A percentile compares a stretch with the other conserved stretches of the same genome.
Conservation (phyloP, 1,284 basidiomycete genomes). For the Cutaneotrichosporon cyanovorans region DNA sequence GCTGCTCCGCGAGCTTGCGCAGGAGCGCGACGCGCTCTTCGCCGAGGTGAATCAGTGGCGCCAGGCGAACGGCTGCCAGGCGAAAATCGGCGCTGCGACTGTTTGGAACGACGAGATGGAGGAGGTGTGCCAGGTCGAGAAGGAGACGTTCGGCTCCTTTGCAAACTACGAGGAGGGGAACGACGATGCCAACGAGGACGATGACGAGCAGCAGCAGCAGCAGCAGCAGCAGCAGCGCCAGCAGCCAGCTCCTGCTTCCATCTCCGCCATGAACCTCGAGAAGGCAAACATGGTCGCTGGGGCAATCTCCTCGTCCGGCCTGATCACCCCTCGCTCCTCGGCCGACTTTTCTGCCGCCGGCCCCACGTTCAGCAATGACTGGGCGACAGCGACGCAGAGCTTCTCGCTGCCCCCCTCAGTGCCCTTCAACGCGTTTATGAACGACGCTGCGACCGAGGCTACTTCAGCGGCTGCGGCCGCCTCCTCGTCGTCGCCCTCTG, state of each 20-base stretch:
- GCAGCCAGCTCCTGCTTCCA: constrained; percentile 22
- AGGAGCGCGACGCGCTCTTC: constrained; percentile 70
- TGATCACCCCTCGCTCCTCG: constrained; percentile 30
- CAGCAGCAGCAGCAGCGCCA: too few relatives aligned
- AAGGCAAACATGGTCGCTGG: constrained; percentile 16
- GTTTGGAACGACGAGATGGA: constrained; percentile 47
- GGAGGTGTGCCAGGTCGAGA: constrained; percentile 41
- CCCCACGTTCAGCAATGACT: constrained; percentile 1
- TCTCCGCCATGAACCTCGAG: constrained; percentile 17
- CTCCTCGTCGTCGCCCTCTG: constrained; percentile 10
- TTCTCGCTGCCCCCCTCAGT: constrained; percentile 9
- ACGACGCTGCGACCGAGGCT: constrained; percentile 22
- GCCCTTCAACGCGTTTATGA: constrained; percentile 26
- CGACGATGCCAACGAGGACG: constrained; percentile 28
- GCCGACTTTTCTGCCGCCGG: constrained; percentile 18
- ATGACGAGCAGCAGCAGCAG: constrained; percentile 30
- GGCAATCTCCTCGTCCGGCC: constrained; percentile 14
- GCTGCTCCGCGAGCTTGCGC: constrained; percentile 65
- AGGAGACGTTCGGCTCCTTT: constrained; percentile 45
- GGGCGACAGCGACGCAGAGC: too few relatives aligned
- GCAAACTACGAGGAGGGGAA: constrained; percentile 25
- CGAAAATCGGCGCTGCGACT: constrained; percentile 52
- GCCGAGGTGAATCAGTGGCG: constrained; percentile 83
- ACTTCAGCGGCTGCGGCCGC: too few relatives aligned
- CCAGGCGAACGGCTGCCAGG: constrained; percentile 53